Evolutionary conservation across 2,329 filamentous ascomycete genomes (phyloP).

Genomic region (Didymella glomerata): DNA sequence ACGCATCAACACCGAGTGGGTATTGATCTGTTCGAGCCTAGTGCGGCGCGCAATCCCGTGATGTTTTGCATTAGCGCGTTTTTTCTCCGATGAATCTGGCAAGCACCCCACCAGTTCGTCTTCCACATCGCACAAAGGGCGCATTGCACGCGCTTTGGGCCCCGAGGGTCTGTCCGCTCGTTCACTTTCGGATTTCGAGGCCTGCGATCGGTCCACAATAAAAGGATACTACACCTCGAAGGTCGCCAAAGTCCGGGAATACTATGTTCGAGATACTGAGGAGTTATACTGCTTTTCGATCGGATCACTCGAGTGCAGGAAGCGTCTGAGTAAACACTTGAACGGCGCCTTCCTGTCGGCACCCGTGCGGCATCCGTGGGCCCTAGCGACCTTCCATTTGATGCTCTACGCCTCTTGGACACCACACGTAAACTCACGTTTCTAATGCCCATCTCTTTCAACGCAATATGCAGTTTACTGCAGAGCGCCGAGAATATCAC

Average conservation of each 20-base stretch:
- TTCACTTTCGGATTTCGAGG: neutral
- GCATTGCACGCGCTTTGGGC: neutral
- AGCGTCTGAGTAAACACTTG: neutral
- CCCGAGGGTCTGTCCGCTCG: neutral
- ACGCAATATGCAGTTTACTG: slow-evolving; percentile 76
- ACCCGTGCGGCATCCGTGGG: neutral
- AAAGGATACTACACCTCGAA: neutral
- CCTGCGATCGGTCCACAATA: neutral
- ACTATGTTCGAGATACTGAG: slow-evolving; percentile 5
- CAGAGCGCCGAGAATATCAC: slow-evolving; percentile 68
- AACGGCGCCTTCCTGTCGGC: neutral
- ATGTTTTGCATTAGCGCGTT: slow-evolving; percentile 40
- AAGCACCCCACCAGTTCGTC: slow-evolving; percentile 21
- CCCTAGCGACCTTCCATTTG: neutral
- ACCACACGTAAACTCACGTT: neutral
- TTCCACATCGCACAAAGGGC: slow-evolving; percentile 13
- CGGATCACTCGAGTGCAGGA: neutral
- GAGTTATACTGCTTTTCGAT: neutral
- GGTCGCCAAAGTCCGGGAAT: neutral
- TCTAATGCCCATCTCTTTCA: slow-evolving; percentile 72
- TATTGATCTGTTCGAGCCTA: neutral
- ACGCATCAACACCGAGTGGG: neutral
- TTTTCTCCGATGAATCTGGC: slow-evolving; percentile 15
- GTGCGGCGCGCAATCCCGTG: slow-evolving; percentile 36
- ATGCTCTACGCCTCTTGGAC: neutral